Evolutionary conservation across 2,329 filamentous ascomycete genomes (phyloP).

Genomic region (Fusarium brachygibbosum): DNA sequence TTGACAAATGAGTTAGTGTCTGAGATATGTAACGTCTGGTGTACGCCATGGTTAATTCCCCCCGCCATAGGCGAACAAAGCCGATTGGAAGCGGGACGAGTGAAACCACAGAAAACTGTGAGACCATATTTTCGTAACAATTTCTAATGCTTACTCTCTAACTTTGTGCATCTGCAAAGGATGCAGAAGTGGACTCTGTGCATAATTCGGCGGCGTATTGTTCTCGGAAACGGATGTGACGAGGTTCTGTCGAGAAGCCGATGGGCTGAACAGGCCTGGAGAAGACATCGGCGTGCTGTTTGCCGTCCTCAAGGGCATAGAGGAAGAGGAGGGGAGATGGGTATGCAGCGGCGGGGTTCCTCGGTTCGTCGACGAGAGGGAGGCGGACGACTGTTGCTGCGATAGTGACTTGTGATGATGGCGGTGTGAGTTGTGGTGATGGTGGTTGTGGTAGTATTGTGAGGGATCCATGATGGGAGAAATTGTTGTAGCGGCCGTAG

Average conservation of each 20-base stretch:
- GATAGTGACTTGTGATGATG: constrained; percentile 49
- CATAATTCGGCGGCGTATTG: constrained; percentile 63
- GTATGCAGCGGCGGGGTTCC: constrained; percentile 49
- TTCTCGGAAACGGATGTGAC: constrained; percentile 65
- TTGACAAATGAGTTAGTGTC: constrained; percentile 35
- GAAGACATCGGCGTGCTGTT: constrained; percentile 72
- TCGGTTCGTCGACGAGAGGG: constrained; percentile 47
- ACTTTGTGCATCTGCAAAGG: constrained; percentile 80
- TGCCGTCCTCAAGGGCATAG: constrained; percentile 63
- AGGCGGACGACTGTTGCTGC: constrained; percentile 50
- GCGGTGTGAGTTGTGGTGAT: constrained; percentile 42
- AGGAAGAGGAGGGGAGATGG: constrained; percentile 54
- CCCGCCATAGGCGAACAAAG: constrained; percentile 21
- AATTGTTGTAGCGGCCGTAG: constrained; percentile 39
- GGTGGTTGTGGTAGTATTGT: constrained; percentile 45
- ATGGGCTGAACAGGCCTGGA: constrained; percentile 72
- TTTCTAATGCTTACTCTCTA: constrained; percentile 73
- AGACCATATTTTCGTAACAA: constrained; percentile 10
- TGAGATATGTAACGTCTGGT: constrained; percentile 22
- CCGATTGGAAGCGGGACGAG: constrained; percentile 13
- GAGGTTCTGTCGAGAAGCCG: constrained; percentile 58
- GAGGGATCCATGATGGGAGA: constrained; percentile 49
- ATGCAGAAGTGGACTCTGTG: constrained; percentile 74
- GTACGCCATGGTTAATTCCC: constrained; percentile 18
- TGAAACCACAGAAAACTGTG: constrained; percentile 1